Evolutionary conservation across 345 rosid species (phyloP).

Genomic region (Rhodomyrtus tomentosa): DNA sequence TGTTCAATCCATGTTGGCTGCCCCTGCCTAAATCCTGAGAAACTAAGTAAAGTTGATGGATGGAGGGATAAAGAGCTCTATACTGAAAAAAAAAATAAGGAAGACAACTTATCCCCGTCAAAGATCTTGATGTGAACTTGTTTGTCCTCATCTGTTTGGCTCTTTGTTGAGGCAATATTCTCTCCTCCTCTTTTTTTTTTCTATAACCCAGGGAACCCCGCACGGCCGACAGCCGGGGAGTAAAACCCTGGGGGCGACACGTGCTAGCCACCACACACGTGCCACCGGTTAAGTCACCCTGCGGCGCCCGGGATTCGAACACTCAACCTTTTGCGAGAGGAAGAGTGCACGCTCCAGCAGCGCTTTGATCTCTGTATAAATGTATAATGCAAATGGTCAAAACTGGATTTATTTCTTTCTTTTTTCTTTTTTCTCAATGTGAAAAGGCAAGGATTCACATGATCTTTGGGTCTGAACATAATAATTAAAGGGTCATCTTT

Average conservation of each 20-base stretch:
- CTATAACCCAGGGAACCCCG: no score
- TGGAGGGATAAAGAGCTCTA: not conserved
- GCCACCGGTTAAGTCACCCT: no score
- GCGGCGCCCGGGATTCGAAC: no score
- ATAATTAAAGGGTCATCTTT: not conserved
- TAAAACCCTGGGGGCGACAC: no score
- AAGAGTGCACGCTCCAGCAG: no score
- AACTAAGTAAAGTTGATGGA: slow-evolving; percentile 12
- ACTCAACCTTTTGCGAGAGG: no score
- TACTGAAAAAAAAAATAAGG: slow-evolving; percentile 7
- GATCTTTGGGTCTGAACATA: not conserved
- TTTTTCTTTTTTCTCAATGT: not conserved
- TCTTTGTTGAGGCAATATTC: not conserved
- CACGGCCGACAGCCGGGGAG: no score
- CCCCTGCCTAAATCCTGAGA: slow-evolving; percentile 8
- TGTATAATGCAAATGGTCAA: not conserved
- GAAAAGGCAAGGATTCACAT: not conserved
- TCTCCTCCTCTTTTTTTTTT: not conserved
- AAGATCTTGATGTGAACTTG: slow-evolving; percentile 6
- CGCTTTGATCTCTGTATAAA: not conserved
- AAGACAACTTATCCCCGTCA: slow-evolving; percentile 2
- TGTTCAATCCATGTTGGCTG: not conserved
- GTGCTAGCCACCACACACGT: no score
- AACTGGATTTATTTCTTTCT: not conserved
- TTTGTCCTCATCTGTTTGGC: slow-evolving; percentile 25